Evolutionary conservation across 225 moss, liverwort and hornwort genomes (phyloP), one percentile per base, ranked within the genome.

Genomic region (Physcomitrellopsis africana): DNA sequence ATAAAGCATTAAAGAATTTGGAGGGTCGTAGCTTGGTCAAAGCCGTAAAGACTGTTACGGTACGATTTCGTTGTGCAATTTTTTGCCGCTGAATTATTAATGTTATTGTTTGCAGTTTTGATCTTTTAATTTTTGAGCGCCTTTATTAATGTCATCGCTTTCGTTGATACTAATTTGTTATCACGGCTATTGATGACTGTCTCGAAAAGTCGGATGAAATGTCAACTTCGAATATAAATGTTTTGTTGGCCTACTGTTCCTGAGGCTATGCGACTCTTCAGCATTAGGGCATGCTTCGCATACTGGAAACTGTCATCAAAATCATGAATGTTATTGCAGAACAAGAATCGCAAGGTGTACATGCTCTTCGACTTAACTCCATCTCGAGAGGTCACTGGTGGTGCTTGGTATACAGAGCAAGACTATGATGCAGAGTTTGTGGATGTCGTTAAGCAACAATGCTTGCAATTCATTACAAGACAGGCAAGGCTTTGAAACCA

Each of bases 361-460:
- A 99, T 99, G 97, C 89, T 95, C 43, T 94, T 87, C 69, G 94
- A 95, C 75, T 81, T 99, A 82, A 93, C 90, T 70, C 94, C 97
- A 74, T 94, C 94, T 17, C 78, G 93, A 66, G 97, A 99, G 72
- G 93, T 99, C 57, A 95, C 97, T 70, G 97, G 94, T 68, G 97
- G 97, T 67, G 93, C 97, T 66, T 99, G 85, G 77, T 99, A 99
- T 67, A 94, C 94, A 5, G 94, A 92, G 73, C 97, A 99, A 86
- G 94, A 94, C 72, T 99, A 92, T 65, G 94, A 99, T 79, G 86
- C 89, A 37, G 97, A 99, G 83, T 94, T 99, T 80, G 94, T 99
- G 72, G 89, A 91, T 81, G 91, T 99, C 61, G 85, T 99, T 46
- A 99, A 93, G 74, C 92, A 93, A 72, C 94, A 99, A 74, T 99